Evolutionary conservation across 169 alveolate genomes (phyloP).

Genomic region (Babesia bigemina): DNA sequence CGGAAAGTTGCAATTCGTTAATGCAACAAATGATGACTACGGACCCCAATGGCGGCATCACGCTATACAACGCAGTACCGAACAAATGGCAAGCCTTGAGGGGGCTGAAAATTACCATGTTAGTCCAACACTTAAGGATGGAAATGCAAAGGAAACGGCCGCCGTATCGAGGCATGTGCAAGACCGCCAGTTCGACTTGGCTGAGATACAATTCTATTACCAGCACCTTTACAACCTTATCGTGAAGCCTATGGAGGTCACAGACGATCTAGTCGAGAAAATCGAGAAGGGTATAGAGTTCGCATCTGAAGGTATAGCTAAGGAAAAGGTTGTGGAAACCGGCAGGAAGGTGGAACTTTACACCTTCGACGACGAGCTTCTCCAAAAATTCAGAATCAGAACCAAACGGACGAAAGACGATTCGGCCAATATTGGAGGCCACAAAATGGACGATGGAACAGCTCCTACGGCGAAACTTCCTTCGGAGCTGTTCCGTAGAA

Average conservation of each 20-base stretch:
- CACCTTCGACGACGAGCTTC: slow-evolving; percentile 41
- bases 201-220: slow-evolving; percentile 42
- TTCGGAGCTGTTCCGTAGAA: slow-evolving; percentile 23
- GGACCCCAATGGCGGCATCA: not conserved
- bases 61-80: not conserved
- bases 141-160: not conserved
- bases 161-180: slow-evolving; percentile 14
- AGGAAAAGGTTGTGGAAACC: slow-evolving; percentile 17
- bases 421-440: not conserved
- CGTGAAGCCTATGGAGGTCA: slow-evolving; percentile 43
- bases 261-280: slow-evolving; percentile 44
- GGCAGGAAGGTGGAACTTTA: slow-evolving; percentile 45
- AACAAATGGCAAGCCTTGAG: not conserved
- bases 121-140: too few relatives aligned
- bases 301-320: slow-evolving; percentile 1
- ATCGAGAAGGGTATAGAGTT: slow-evolving; percentile 32
- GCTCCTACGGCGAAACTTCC: slow-evolving; percentile 5
- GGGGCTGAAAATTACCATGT: too few relatives aligned
- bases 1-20: slow-evolving; percentile 13
- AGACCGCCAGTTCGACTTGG: slow-evolving; percentile 49
- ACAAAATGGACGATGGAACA: not conserved
- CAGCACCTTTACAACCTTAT: slow-evolving; percentile 30
- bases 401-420: not conserved
- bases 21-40: not conserved
- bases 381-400: slow-evolving; percentile 41